Evolutionary conservation across 148 eudicot species (phyloP).

Genomic region (Linanthus parryae): DNA sequence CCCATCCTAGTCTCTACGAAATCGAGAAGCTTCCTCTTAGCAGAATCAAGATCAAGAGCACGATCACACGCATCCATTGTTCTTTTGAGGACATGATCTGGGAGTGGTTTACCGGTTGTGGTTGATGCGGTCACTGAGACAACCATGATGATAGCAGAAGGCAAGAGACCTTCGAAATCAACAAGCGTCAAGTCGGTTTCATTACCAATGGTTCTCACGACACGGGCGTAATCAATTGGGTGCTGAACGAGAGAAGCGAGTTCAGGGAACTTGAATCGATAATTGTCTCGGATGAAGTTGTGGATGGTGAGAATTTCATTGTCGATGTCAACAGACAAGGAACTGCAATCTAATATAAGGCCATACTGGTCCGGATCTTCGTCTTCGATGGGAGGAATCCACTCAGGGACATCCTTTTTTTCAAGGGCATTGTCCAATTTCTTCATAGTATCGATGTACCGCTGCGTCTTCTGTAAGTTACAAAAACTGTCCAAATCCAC

Average conservation of each 20-base stretch:
- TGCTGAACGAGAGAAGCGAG: slow-evolving; percentile 85
- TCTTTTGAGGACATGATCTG: too few species aligned
- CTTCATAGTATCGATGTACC: slow-evolving; percentile 71
- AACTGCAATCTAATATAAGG: slow-evolving; percentile 75
- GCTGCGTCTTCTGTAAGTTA: slow-evolving; percentile 63
- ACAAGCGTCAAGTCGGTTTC: slow-evolving; percentile 75
- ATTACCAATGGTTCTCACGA: slow-evolving; percentile 74
- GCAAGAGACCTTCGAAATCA: too few species aligned
- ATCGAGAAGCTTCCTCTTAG: slow-evolving; percentile 81
- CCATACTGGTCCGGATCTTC: slow-evolving; percentile 80
- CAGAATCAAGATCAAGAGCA: slow-evolving; percentile 59
- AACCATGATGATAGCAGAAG: too few species aligned
- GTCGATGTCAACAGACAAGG: slow-evolving; percentile 73
- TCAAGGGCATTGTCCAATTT: slow-evolving; percentile 63
- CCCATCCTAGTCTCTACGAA: too few species aligned
- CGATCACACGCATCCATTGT: slow-evolving; percentile 81
- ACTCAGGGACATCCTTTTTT: slow-evolving; percentile 62
- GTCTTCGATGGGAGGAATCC: slow-evolving; percentile 47
- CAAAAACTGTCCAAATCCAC: slow-evolving; percentile 75
- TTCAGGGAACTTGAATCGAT: slow-evolving; percentile 76
- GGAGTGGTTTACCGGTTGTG: too few species aligned
- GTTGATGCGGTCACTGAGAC: too few species aligned
- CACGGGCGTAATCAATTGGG: slow-evolving; percentile 84
- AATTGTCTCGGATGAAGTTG: slow-evolving; percentile 78
- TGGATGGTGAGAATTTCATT: slow-evolving; percentile 69